Conservation (phyloP, 2,329 filamentous ascomycete species). For the Gaeumannomyces sp. region DNA sequence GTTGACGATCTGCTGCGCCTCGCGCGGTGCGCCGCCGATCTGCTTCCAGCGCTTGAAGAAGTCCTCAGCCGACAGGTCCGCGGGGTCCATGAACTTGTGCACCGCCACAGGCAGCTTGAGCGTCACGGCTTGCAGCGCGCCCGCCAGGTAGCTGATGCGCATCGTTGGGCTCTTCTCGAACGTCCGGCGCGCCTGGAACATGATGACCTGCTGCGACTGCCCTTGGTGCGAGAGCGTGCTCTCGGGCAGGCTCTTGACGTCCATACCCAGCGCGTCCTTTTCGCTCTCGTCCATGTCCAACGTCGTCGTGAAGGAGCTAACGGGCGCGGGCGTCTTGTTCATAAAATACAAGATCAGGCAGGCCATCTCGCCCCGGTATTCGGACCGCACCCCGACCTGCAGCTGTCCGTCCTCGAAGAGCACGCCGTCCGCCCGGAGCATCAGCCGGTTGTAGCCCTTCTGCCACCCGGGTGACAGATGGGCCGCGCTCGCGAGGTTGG, state of each 20-base stretch:
- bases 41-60: conserved; percentile 99
- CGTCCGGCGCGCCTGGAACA: conserved; percentile 80
- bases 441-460: conserved; percentile 74
- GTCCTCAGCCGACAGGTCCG: conserved; percentile 79
- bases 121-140: conserved; percentile 86
- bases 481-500: conserved; percentile 85
- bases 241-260: conserved; percentile 83
- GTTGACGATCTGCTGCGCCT: conserved; percentile 82
- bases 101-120: conserved; percentile 81
- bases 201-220: conserved; percentile 88
- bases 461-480: conserved; percentile 96
- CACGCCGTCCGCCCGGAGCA: conserved; percentile 76
- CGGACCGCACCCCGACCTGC: conserved; percentile 84
- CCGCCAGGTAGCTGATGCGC: conserved; percentile 88
- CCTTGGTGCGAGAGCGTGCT: conserved; percentile 66
- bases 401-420: conserved; percentile 94
- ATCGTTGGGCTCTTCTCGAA: conserved; percentile 86
- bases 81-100: conserved; percentile 96
- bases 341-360: conserved; percentile 94
- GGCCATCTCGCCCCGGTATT: conserved; percentile 92
- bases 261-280: conserved; percentile 66
- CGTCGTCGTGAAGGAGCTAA: conserved; percentile 91
- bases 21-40: conserved; percentile 81
- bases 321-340: conserved; percentile 80
- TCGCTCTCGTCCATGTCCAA: conserved; percentile 70